Conservation (phyloP, 208 protist species). For the Strigomonas culicis region DNA sequence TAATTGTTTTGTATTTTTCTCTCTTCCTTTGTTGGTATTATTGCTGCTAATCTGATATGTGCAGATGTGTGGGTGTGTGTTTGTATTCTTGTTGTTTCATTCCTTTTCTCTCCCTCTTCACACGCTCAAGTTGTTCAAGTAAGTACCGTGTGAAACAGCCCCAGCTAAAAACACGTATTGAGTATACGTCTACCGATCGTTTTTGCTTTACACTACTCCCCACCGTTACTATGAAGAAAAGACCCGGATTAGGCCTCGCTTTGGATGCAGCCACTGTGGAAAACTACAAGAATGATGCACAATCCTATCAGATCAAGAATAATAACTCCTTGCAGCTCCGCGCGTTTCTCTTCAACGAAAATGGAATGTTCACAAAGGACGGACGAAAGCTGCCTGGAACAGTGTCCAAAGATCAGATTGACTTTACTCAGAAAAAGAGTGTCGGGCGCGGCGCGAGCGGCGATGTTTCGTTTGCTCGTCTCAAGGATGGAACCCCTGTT, state of each 20-base stretch:
- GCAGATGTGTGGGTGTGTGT: too few relatives aligned
- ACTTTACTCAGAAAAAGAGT: slow-evolving; percentile 47
- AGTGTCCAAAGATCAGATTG: slow-evolving; percentile 81
- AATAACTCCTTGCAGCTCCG: slow-evolving; percentile 86
- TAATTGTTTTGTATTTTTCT: background rate
- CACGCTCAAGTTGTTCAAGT: too few relatives aligned
- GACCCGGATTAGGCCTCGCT: slow-evolving; percentile 38
- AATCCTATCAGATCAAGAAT: slow-evolving; percentile 88
- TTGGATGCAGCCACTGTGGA: slow-evolving; percentile 68
- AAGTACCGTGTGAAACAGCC: too few relatives aligned
- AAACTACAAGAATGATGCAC: slow-evolving; percentile 56
- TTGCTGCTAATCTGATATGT: background rate
- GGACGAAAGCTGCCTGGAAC: slow-evolving; percentile 59
- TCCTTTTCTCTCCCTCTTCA: too few relatives aligned
- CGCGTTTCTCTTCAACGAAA: slow-evolving; percentile 80
- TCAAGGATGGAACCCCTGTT: slow-evolving; percentile 71
- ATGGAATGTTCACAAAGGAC: slow-evolving; percentile 83
- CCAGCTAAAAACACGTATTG: too few relatives aligned
- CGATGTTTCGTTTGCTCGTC: slow-evolving; percentile 63
- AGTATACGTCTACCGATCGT: slow-evolving; percentile 4
- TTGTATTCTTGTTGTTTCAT: too few relatives aligned
- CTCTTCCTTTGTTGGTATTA: slow-evolving; percentile 8
- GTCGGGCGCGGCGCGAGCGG: slow-evolving; percentile 78
- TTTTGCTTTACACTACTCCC: slow-evolving; percentile 13
- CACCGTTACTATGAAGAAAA: slow-evolving; percentile 43